phyloP scores from a whole-genome alignment of 495 filamentous ascomycete genomes.

The Polyplosphaeria fusca region DNA sequence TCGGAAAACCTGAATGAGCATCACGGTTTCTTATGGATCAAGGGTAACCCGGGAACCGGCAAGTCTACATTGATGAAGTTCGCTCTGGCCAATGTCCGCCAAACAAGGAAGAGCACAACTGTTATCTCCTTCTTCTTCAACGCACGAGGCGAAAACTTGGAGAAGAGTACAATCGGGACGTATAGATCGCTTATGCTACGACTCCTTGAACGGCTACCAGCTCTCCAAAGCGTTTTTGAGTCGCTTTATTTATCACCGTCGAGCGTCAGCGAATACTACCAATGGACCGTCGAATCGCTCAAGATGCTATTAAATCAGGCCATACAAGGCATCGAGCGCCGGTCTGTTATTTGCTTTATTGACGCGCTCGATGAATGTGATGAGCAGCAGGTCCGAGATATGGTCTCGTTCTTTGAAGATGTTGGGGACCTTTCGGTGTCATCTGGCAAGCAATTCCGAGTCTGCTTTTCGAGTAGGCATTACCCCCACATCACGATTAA shows the following conservation, averaged over 20 bases:
- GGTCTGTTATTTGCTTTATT: slow-evolving; percentile 5
- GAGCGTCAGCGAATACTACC: background rate
- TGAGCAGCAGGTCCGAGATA: background rate
- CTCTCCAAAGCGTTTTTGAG: background rate
- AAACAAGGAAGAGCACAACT: background rate
- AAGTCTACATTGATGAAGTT: slow-evolving; percentile 29
- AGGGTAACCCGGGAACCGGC: slow-evolving; percentile 28
- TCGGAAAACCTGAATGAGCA: background rate
- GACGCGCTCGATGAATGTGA: slow-evolving; percentile 23
- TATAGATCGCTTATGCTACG: background rate
- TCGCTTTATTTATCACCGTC: background rate
- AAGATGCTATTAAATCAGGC: background rate
- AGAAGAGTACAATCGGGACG: slow-evolving; percentile 6
- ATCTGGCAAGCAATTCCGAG: background rate
- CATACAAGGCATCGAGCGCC: background rate
- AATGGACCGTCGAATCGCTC: background rate
- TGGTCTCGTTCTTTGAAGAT: background rate
- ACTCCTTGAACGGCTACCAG: background rate
- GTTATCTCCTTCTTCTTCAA: slow-evolving; percentile 44
- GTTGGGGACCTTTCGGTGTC: background rate
- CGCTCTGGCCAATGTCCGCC: background rate
- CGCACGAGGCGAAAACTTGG: slow-evolving; percentile 31
- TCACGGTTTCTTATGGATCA: slow-evolving; percentile 30
- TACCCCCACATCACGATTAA: no score
- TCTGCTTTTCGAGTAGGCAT: no score